These are phyloP conservation scores for Verticillium longisporum DNA, from an alignment of 2,329 filamentous ascomycete genomes.

Conservation along the genomic window DNA sequence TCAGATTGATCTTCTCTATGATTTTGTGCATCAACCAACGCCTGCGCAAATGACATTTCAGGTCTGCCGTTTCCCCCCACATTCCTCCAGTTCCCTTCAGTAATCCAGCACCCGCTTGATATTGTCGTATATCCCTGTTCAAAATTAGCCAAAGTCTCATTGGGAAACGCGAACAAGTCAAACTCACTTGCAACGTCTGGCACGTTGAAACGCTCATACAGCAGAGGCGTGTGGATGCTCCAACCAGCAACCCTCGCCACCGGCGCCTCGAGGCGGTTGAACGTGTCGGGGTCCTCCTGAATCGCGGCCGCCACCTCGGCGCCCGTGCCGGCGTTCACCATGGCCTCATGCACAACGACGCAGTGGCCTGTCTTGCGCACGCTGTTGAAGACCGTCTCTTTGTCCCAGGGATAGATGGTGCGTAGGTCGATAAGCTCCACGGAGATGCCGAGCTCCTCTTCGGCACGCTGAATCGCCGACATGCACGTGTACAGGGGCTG, in stretches of 20 bases:
- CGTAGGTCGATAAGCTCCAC: constrained; percentile 83
- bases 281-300: constrained; percentile 70
- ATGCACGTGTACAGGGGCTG: constrained; percentile 82
- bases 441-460: constrained; percentile 68
- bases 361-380: constrained; percentile 82
- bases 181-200: constrained; percentile 82
- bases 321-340: constrained; percentile 83
- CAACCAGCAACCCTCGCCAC: constrained; percentile 83
- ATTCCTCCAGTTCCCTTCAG: constrained; percentile 25
- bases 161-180: neutral
- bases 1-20: neutral
- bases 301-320: constrained; percentile 85
- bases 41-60: neutral
- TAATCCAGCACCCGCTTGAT: constrained; percentile 63
- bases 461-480: constrained; percentile 66
- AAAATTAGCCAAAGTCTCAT: constrained; percentile 16
- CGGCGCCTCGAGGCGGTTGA: constrained; percentile 76
- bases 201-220: constrained; percentile 74
- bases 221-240: constrained; percentile 74
- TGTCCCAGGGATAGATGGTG: constrained; percentile 89
- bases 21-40: neutral
- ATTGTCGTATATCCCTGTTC: constrained; percentile 60
- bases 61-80: neutral
- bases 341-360: constrained; percentile 86
- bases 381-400: constrained; percentile 70